Evolutionary conservation across 1,284 basidiomycete species (phyloP).

Genomic region (Ustilago cynodontis): DNA sequence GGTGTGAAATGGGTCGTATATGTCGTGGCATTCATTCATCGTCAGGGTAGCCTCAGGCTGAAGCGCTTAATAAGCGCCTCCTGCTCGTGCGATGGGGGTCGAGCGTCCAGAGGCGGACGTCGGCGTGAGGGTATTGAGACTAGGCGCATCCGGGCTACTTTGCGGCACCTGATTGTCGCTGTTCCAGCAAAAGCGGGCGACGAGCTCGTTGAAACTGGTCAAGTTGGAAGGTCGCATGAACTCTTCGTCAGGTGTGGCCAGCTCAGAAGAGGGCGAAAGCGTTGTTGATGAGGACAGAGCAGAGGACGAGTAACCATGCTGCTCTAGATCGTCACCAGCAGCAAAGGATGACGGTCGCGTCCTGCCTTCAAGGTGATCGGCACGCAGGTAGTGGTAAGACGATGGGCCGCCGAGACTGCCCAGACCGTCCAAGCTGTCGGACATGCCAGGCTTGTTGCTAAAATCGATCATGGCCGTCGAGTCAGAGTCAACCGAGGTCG

Average conservation of each 20-base stretch:
- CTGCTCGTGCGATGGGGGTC: constrained; percentile 47
- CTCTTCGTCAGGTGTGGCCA: constrained; percentile 52
- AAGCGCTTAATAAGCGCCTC: constrained; percentile 30
- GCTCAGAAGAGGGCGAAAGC: constrained; percentile 47
- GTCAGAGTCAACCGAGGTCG: constrained; percentile 58
- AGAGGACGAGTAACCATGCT: constrained; percentile 45
- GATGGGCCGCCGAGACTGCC: constrained; percentile 26
- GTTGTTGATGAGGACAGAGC: constrained; percentile 45
- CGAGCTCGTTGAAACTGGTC: constrained; percentile 62
- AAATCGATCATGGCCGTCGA: constrained; percentile 47
- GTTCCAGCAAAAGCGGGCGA: constrained; percentile 65
- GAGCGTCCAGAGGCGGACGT: constrained; percentile 49
- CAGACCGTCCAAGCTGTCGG: constrained; percentile 34
- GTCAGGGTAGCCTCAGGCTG: too few species aligned
- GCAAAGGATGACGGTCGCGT: constrained; percentile 34
- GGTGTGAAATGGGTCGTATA: constrained; percentile 9
- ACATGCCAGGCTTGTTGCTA: constrained; percentile 21
- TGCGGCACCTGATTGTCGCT: constrained; percentile 49
- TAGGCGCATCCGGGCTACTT: constrained; percentile 25
- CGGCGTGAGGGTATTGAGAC: constrained; percentile 29
- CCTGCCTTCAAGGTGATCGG: constrained; percentile 34
- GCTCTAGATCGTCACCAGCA: constrained; percentile 32
- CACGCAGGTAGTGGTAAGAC: constrained; percentile 28
- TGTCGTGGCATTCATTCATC: constrained; percentile 1
- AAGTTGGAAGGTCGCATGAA: constrained; percentile 54